Percentiles rank a stretch among this genome's conserved stretches.
Evolutionary conservation across 768 basidiomycete species (phyloP).

Genomic region (Udeniomyces megalosporus): DNA sequence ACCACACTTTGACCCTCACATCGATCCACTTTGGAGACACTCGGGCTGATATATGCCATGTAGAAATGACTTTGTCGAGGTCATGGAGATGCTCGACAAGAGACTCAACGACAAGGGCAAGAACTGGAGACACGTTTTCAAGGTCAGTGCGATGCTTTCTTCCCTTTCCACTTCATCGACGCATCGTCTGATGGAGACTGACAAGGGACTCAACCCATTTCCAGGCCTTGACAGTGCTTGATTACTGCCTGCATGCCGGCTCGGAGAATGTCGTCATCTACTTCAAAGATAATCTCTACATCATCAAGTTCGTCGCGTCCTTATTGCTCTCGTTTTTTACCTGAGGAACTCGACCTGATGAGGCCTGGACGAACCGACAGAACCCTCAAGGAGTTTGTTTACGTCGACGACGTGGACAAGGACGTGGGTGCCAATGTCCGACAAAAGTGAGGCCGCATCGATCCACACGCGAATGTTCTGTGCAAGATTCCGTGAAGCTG

Average conservation of each 20-base stretch:
- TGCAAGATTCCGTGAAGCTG: neutral
- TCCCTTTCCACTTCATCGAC: neutral
- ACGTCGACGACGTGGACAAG: conserved; percentile 82
- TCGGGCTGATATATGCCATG: neutral
- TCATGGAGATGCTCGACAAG: conserved; percentile 99
- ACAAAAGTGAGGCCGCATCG: conserved; percentile 19
- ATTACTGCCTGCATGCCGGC: conserved; percentile 89
- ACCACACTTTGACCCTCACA: too few relatives aligned
- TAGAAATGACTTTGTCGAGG: conserved; percentile 91
- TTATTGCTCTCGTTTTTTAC: too few relatives aligned
- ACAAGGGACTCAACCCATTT: neutral
- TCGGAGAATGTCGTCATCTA: conserved; percentile 98
- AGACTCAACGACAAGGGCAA: conserved; percentile 97
- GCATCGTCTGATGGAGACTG: neutral
- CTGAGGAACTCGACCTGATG: neutral
- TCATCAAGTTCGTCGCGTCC: conserved; percentile 49
- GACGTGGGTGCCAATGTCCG: conserved; percentile 84
- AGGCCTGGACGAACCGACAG: conserved; percentile 13
- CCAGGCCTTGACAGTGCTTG: conserved; percentile 69
- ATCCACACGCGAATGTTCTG: too few relatives aligned
- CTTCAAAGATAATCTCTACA: conserved; percentile 90
- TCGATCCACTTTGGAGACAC: neutral
- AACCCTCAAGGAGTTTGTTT: conserved; percentile 96
- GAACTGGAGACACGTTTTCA: conserved; percentile 99
- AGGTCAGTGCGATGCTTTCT: conserved; percentile 38